Conservation (phyloP, 2,329 filamentous ascomycete species). For the Epichloe sylvatica region DNA sequence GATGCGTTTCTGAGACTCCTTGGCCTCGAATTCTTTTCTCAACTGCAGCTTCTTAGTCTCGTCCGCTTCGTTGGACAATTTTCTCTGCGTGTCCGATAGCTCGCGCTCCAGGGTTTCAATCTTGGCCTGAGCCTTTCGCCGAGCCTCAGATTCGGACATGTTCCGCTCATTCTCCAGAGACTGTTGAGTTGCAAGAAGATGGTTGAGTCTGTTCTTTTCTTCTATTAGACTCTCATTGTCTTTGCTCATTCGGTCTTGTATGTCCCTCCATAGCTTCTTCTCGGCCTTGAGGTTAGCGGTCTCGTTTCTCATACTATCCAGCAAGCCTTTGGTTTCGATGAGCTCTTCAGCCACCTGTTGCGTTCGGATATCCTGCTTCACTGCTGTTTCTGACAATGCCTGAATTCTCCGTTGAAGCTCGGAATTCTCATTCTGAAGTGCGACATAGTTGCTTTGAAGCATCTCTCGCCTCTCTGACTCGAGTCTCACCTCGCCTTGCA, state of each 20-base stretch:
- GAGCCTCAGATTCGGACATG: conserved; percentile 64
- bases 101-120: conserved; percentile 71
- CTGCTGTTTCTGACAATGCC: conserved; percentile 63
- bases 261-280: conserved; percentile 87
- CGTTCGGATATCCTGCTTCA: conserved; percentile 77
- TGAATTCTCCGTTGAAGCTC: conserved; percentile 77
- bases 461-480: conserved; percentile 78
- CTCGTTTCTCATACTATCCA: conserved; percentile 82
- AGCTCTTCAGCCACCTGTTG: conserved; percentile 90
- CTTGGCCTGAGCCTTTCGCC: conserved; percentile 64
- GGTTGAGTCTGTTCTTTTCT: conserved; percentile 73
- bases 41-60: conserved; percentile 71
- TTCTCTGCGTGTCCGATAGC: conserved; percentile 63
- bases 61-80: conserved; percentile 68
- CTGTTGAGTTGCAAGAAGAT: conserved; percentile 70
- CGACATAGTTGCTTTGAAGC: conserved; percentile 73
- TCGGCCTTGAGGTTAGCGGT: conserved; percentile 88
- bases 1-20: conserved; percentile 79
- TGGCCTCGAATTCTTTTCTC: conserved; percentile 79
- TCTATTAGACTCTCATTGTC: conserved; percentile 77
- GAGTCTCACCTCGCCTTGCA: conserved; percentile 67
- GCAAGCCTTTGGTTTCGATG: conserved; percentile 65
- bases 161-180: conserved; percentile 87
- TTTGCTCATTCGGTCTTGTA: conserved; percentile 74
- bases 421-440: conserved; percentile 70